Base-by-base conservation (phyloP, 352 stramenopile genomes). In the Thalassiosira mediterranea region DNA sequence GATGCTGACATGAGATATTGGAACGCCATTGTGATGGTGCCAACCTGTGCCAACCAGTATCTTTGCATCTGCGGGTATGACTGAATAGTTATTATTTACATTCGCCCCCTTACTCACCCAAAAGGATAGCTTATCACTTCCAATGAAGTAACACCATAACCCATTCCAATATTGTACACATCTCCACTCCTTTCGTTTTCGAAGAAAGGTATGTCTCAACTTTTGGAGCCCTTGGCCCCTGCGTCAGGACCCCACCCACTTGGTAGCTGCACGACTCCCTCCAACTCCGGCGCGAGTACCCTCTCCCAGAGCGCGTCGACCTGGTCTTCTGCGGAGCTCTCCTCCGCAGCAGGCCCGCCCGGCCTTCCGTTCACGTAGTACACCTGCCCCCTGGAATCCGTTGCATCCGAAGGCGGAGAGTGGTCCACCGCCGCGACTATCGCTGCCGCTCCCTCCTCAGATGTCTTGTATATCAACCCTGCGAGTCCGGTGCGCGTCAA, bases 351-450 rank as follows among this genome's bases (percentile, higher is more conserved):
- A 57, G 54, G 69, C 28, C 73, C 73, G 17, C 46, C 65, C 19
- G 65, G 52, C 47, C 48, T 11, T 0, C 73, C 73, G 72, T 82
- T 82, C 1, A 68, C 73, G 66, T 74, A 82, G 47, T 82, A 82
- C 25, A 77, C 21, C 49, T 82, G 73, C 17, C 62, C 37, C 56
- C 44, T 62, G 29, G 21, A 34, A 25, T 63, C 40, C 19, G 15
- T 4, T 63, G 40, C 15, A 10, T 5, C 44, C 13, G 54, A 54
- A 28, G 13, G 32, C n/a, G 29, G 3, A 60, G 26, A 60, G 65
- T 64, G 23, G 23, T 77, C 73, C 17, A 82, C 28, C 26, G 53
- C 34, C 17, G 59, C 52, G 8, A 82, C 26, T 29, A 82, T 60
- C 3, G 59, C 60, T 47, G 54, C 34, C 13, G 73, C 60, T 13